Percentiles rank a stretch among this genome's conserved stretches.
phyloP scores from a whole-genome alignment of 1,139 yeast genomes.

The Magnusiomyces tetraspermus region DNA sequence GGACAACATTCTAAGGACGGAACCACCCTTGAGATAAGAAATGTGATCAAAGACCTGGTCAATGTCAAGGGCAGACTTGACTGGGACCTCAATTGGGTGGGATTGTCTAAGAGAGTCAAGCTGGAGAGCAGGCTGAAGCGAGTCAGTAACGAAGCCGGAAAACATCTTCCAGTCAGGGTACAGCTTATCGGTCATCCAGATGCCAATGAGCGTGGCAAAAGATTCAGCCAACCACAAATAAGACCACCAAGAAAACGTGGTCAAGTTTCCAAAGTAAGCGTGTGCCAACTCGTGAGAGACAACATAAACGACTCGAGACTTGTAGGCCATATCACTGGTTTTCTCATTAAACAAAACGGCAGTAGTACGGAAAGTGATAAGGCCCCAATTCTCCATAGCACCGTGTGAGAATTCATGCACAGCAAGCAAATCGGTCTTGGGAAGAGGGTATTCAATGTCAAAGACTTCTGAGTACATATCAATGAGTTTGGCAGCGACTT shows the following conservation, averaged over 20 bases:
- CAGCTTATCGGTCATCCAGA: conserved; percentile 54
- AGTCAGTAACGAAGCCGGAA: conserved; percentile 51
- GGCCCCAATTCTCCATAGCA: conserved; percentile 80
- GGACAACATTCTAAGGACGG: conserved; percentile 61
- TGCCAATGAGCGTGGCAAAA: conserved; percentile 75
- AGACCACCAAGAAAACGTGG: conserved; percentile 84
- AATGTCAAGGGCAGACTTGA: conserved; percentile 61
- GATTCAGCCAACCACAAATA: conserved; percentile 79
- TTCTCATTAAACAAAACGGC: conserved; percentile 55
- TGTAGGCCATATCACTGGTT: conserved; percentile 44
- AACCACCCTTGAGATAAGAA: conserved; percentile 70
- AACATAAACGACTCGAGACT: conserved; percentile 66
- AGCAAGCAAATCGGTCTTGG: conserved; percentile 62
- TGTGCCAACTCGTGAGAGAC: conserved; percentile 76
- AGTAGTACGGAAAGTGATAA: conserved; percentile 62
- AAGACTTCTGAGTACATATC: conserved; percentile 57
- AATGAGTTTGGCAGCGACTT: conserved; percentile 56
- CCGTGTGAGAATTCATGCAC: conserved; percentile 70
- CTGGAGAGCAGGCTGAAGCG: conserved; percentile 53
- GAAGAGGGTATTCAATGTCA: conserved; percentile 59
- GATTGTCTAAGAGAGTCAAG: conserved; percentile 65
- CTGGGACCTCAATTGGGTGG: conserved; percentile 74
- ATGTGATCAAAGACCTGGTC: conserved; percentile 73
- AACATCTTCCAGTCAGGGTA: conserved; percentile 69
- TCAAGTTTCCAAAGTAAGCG: conserved; percentile 78